Evolutionary conservation across 495 filamentous ascomycete species (phyloP).

Genomic region (Talaromyces borbonicus): DNA sequence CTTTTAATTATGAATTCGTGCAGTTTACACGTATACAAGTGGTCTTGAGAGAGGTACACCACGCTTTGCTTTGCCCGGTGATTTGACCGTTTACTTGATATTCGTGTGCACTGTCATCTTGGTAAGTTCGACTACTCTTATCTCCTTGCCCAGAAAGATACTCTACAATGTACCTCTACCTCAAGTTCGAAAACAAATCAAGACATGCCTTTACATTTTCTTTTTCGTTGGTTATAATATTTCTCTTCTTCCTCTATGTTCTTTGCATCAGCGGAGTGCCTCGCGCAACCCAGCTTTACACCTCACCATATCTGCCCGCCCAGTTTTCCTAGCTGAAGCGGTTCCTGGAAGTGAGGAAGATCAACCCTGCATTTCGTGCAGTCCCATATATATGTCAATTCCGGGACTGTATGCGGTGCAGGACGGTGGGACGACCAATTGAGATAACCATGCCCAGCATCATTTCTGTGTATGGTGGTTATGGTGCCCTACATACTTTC

Average conservation of each 20-base stretch:
- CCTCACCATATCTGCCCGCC: constrained; percentile 93
- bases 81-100: constrained; percentile 56
- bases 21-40: constrained; percentile 59
- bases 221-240: constrained; percentile 9
- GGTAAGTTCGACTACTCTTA: constrained; percentile 42
- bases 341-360: constrained; percentile 99
- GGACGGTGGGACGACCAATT: constrained; percentile 82
- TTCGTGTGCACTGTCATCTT: constrained; percentile 50
- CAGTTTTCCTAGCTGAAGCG: constrained; percentile 79
- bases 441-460: constrained; percentile 67
- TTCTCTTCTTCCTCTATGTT: constrained; percentile 11
- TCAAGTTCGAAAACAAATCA: not conserved
- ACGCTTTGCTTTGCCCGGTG: constrained; percentile 52
- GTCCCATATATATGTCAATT: constrained; percentile 69
- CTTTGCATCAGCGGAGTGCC: not conserved
- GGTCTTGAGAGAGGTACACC: constrained; percentile 50
- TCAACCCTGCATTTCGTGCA: constrained; percentile 68
- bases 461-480: constrained; percentile 62
- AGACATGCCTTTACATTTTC: no score
- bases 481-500: constrained; percentile 87
- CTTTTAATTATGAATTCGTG: constrained; percentile 8
- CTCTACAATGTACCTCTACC: not conserved
- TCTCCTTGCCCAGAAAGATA: not conserved
- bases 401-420: constrained; percentile 61
- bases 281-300: constrained; percentile 12